Base-by-base conservation (phyloP, 2,329 filamentous ascomycete species). In the Arthrinium puccinioides region DNA sequence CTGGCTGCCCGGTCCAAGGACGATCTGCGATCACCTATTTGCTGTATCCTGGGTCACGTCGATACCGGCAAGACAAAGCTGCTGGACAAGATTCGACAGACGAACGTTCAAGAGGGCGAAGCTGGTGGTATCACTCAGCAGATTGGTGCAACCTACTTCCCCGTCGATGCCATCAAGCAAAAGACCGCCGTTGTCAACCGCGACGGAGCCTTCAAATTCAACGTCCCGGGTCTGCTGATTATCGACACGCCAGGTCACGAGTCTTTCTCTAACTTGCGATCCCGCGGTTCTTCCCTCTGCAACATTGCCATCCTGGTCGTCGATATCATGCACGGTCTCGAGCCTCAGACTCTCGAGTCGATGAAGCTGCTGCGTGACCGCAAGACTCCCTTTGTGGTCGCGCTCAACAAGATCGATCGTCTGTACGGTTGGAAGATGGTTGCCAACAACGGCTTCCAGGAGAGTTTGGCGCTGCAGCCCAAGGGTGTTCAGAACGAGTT, bases 51-150 rank as follows among this genome's bases (percentile, higher is more conserved):
- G 47, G 92, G 92, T 55, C 92, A 98, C 78, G 92, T 98, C 77
- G 92, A 98, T 81, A 98, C 94, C 31, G 92, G 92, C 62, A 98
- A 98, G 72, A 98, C 92, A n/a, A 98, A 97, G 70, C 72, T 98
- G 45, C 76, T 98, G 41, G 92, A 98, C 72, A 98, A 98, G 71
- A 87, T 98, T 56, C 85, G 92, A 55, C 88, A 96, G 64, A 97
- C 92, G 40, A 97, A 98, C 58, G 92, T 98, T 24, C 94, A 98
- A 59, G 92, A 97, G 66, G 92, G 92, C 55, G 92, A 98, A 76
- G 94, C 92, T 27, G 94, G 92, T 73, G 92, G 92, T 81, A 98
- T 98, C 56, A 98, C 92, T 7, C 92, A 98, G 67, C 92, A 98
- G 66, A 98, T 98, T 57, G 92, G 92, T 82, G 92, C 92, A 36